Evolutionary conservation across 2,329 filamentous ascomycete genomes (phyloP).

Genomic region (Sporothrix euskadiensis): DNA sequence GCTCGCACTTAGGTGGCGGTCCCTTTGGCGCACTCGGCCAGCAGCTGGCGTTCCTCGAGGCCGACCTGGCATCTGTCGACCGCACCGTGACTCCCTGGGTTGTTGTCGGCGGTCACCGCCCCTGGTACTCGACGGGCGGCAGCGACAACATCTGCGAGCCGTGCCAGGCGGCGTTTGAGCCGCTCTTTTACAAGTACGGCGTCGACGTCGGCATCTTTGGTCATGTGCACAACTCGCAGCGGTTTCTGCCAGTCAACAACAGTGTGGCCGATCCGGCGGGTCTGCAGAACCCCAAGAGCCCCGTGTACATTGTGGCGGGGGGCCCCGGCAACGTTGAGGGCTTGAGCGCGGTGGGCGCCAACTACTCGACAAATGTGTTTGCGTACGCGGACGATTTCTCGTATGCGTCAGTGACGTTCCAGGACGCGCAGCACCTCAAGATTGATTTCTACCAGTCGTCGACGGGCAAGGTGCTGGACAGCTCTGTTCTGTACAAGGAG

Average conservation of each 20-base stretch:
- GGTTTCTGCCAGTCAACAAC: slow-evolving; percentile 48
- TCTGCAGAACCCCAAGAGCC: slow-evolving; percentile 44
- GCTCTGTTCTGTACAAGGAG: slow-evolving; percentile 50
- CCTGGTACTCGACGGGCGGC: slow-evolving; percentile 49
- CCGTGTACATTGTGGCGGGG: slow-evolving; percentile 58
- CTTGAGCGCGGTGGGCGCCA: slow-evolving; percentile 45
- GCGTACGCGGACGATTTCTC: slow-evolving; percentile 55
- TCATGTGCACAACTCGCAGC: slow-evolving; percentile 60
- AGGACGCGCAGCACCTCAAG: slow-evolving; percentile 48
- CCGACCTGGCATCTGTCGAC: slow-evolving; percentile 58
- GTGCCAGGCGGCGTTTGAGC: slow-evolving; percentile 56
- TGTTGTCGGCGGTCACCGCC: slow-evolving; percentile 47
- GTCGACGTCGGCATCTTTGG: slow-evolving; percentile 60
- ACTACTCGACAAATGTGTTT: slow-evolving; percentile 48
- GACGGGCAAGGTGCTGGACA: slow-evolving; percentile 52
- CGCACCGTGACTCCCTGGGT: slow-evolving; percentile 57
- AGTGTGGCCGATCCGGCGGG: slow-evolving; percentile 42
- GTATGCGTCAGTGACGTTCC: slow-evolving; percentile 52
- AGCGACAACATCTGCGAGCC: slow-evolving; percentile 42
- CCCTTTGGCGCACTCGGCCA: slow-evolving; percentile 52
- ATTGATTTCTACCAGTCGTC: slow-evolving; percentile 53
- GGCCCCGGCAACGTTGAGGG: slow-evolving; percentile 60
- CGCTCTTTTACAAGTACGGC: slow-evolving; percentile 55
- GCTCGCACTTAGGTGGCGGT: slow-evolving; percentile 46
- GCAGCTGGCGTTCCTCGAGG: slow-evolving; percentile 56